Conservation (phyloP, 2,329 filamentous ascomycete genomes). For the Aspergillus fumigatiaffinis region DNA sequence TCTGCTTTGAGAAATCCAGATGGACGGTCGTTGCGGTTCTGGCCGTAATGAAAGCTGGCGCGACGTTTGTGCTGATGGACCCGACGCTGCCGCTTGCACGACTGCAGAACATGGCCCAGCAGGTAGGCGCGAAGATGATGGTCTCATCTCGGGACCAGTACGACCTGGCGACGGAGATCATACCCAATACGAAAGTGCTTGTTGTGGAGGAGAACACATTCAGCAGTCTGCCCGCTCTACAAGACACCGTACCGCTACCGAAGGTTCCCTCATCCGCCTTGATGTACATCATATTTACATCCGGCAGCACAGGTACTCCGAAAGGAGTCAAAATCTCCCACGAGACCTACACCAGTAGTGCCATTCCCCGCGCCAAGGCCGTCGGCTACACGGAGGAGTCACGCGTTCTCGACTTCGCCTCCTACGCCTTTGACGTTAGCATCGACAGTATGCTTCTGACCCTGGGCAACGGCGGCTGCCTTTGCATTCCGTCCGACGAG, state of each 20-base stretch:
- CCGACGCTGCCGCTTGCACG: conserved; percentile 31
- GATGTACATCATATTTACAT: conserved; percentile 60
- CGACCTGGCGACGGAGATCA: conserved; percentile 24
- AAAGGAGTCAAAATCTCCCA: conserved; percentile 63
- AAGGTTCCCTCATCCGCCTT: conserved; percentile 33
- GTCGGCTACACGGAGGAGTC: conserved; percentile 50
- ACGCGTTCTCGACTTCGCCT: conserved; percentile 58
- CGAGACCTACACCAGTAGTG: conserved; percentile 54
- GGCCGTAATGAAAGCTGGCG: conserved; percentile 31
- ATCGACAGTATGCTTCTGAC: conserved; percentile 55
- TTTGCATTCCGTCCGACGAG: conserved; percentile 54
- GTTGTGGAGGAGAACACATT: conserved; percentile 26
- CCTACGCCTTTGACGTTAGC: conserved; percentile 52
- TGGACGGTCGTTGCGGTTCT: conserved; percentile 33
- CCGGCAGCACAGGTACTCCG: conserved; percentile 49
- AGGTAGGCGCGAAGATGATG: conserved; percentile 27
- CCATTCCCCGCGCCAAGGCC: conserved; percentile 50
- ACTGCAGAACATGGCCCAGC: conserved; percentile 30
- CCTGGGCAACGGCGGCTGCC: conserved; percentile 53
- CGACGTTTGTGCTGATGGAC: conserved; percentile 30
- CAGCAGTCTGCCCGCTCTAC: conserved; percentile 8
- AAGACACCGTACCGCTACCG: conserved; percentile 11
- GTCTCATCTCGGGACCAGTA: conserved; percentile 27
- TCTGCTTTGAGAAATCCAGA: conserved; percentile 33
- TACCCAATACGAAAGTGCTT: conserved; percentile 27